A percentile compares a stretch with the other conserved stretches of the same genome.
phyloP scores from a whole-genome alignment of 2,329 filamentous ascomycete species.

The Beauveria rudraprayagi region DNA sequence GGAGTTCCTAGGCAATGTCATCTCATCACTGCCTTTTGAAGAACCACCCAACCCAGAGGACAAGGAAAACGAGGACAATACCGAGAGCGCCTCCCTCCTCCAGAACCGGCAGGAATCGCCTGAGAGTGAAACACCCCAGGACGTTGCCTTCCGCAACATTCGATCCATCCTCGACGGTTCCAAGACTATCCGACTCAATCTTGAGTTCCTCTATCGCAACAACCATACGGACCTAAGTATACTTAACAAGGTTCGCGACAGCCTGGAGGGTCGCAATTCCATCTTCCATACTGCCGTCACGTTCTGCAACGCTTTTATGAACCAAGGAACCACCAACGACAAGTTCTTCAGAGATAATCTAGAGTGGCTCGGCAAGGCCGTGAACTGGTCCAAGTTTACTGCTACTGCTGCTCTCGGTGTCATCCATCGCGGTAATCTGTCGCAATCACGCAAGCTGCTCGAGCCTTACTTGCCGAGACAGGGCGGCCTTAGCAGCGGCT shows the following conservation, averaged over 20 bases:
- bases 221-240: slow-evolving; percentile 89
- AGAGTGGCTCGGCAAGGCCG: slow-evolving; percentile 95
- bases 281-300: slow-evolving; percentile 98
- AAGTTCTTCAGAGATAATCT: slow-evolving; percentile 98
- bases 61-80: slow-evolving; percentile 34
- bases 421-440: slow-evolving; percentile 91
- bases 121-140: slow-evolving; percentile 45
- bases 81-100: slow-evolving; percentile 42
- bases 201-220: slow-evolving; percentile 94
- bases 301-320: slow-evolving; percentile 98
- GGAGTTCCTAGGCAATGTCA: slow-evolving; percentile 87
- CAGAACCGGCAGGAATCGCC: slow-evolving; percentile 43
- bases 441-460: slow-evolving; percentile 84
- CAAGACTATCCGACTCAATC: slow-evolving; percentile 87
- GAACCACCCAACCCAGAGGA: slow-evolving; percentile 35
- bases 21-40: slow-evolving; percentile 63
- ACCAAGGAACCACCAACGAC: slow-evolving; percentile 94
- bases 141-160: slow-evolving; percentile 53
- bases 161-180: slow-evolving; percentile 71
- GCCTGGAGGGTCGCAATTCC: slow-evolving; percentile 88
- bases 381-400: slow-evolving; percentile 99
- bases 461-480: slow-evolving; percentile 87
- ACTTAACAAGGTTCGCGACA: slow-evolving; percentile 93
- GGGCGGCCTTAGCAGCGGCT: slow-evolving; percentile 66
- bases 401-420: slow-evolving; percentile 93